Conservation (phyloP, 2,329 filamentous ascomycete species). For the Microcyclospora tardicrescens region DNA sequence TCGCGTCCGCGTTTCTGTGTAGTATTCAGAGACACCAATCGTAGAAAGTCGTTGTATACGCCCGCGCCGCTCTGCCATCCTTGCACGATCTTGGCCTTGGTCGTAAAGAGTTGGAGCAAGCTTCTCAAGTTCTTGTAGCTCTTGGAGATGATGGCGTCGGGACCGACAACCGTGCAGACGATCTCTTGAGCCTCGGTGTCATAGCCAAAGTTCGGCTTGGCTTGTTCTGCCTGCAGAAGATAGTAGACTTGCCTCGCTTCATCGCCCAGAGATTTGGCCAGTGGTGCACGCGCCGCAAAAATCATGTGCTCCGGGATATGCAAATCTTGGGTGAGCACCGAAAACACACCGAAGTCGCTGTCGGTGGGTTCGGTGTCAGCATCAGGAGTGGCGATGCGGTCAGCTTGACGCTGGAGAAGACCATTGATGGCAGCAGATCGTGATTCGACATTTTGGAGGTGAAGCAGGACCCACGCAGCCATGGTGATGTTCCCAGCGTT, state of each 20-base stretch:
- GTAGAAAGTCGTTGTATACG: slow-evolving; percentile 44
- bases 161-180: slow-evolving; percentile 68
- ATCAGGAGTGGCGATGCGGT: slow-evolving; percentile 41
- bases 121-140: slow-evolving; percentile 59
- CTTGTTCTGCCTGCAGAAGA: slow-evolving; percentile 53
- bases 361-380: slow-evolving; percentile 13
- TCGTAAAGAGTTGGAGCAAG: slow-evolving; percentile 57
- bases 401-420: slow-evolving; percentile 54
- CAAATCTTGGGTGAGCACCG: slow-evolving; percentile 38
- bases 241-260: slow-evolving; percentile 61
- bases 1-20: slow-evolving; percentile 21
- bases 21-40: slow-evolving; percentile 11
- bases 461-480: slow-evolving; percentile 20
- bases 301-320: slow-evolving; percentile 67
- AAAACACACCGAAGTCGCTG: slow-evolving; percentile 35
- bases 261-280: slow-evolving; percentile 62
- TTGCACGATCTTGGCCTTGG: slow-evolving; percentile 31
- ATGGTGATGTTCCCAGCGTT: slow-evolving; percentile 13
- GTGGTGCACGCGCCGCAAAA: slow-evolving; percentile 74
- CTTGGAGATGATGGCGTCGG: slow-evolving; percentile 66
- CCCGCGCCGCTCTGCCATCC: slow-evolving; percentile 71
- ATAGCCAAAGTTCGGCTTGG: slow-evolving; percentile 20
- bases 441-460: slow-evolving; percentile 13
- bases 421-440: slow-evolving; percentile 28
- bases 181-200: slow-evolving; percentile 67